Evolutionary conservation across 176 grass and related monocot species (phyloP), one percentile per base, ranked within the genome.

Genomic region (Cenchrus fungigraminus): DNA sequence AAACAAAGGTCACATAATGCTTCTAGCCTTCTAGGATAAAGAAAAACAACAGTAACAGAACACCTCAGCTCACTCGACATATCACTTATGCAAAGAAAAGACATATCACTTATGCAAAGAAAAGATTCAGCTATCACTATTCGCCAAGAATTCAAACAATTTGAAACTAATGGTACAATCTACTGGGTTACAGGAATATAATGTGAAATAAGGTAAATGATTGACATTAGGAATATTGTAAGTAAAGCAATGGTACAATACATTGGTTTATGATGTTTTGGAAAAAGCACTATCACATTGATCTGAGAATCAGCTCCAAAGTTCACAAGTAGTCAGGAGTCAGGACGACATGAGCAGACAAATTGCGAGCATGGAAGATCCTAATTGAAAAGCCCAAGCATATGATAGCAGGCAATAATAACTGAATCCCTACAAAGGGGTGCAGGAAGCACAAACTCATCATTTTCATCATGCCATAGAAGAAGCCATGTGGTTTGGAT

Each of bases 391-490:
- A 73, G 25, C 56, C 37, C 49, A 82, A 54, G 29, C 14, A 55
- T 43, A 68, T 6, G 49, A 32, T 67, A 44, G 61, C 32, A 87
- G 47, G 52, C n/a, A 79, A 67, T 43, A 52, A 43, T 12, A 75
- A 63, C 37, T 40, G 68, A 79, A 83, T 52, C 8, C 29, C 29
- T 29, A 83, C 46, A 58, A 59, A 72, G 52, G 10, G 37, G 8
- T 73, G 32, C 42, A 80, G 37, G 17, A 77, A 34, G 14, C 54
- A 22, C 45, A 88, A 83, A 78, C 32, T 85, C 67, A 55, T 11
- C 55, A 19, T 37, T 12, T 78, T 22, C 45, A 80, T 8, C 13
- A 53, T 60, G 25, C 10, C 51, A 84, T 67, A 59, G 37, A 79
- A 66, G 8, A 88, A 50, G 49, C 12, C 10, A 72, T 16, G 50